Conservation (phyloP, 441 rosid species). For the Lepidium campestre region DNA sequence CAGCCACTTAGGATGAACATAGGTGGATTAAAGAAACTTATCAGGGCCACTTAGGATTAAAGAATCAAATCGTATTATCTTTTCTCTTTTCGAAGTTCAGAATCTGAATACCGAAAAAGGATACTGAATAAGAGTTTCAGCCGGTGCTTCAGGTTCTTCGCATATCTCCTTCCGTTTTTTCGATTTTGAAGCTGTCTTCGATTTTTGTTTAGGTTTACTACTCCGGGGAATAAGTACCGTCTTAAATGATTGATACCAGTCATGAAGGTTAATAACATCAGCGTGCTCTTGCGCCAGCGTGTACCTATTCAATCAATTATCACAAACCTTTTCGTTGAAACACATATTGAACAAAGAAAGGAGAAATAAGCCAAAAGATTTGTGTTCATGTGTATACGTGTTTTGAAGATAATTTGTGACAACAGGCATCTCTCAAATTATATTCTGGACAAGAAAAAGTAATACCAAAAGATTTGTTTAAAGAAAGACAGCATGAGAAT, state of each 20-base stretch:
- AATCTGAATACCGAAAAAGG: slow-evolving; percentile 36
- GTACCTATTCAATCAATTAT: slow-evolving; percentile 43
- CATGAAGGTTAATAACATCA: slow-evolving; percentile 82
- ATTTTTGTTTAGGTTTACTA: slow-evolving; percentile 40
- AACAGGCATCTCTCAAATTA: not conserved
- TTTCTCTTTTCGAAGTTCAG: not conserved
- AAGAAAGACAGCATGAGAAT: not conserved
- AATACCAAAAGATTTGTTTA: not conserved
- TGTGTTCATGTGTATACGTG: not conserved
- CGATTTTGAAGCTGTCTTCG: slow-evolving; percentile 61
- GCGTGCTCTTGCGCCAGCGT: slow-evolving; percentile 81
- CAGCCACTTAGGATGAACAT: too few relatives aligned
- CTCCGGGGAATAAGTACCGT: slow-evolving; percentile 35
- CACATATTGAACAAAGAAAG: not conserved
- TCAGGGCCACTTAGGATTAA: not conserved
- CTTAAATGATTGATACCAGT: slow-evolving; percentile 92
- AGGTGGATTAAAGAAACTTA: too few relatives aligned
- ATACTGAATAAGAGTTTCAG: slow-evolving; percentile 80
- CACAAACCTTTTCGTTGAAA: not conserved
- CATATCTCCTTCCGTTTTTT: slow-evolving; percentile 39
- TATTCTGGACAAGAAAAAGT: not conserved
- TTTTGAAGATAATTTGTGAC: not conserved
- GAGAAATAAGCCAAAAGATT: not conserved
- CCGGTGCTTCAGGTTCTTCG: slow-evolving; percentile 42
- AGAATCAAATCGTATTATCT: not conserved